phyloP scores from a whole-genome alignment of 176 grass and related monocot species.

The Saccharum spontaneum region DNA sequence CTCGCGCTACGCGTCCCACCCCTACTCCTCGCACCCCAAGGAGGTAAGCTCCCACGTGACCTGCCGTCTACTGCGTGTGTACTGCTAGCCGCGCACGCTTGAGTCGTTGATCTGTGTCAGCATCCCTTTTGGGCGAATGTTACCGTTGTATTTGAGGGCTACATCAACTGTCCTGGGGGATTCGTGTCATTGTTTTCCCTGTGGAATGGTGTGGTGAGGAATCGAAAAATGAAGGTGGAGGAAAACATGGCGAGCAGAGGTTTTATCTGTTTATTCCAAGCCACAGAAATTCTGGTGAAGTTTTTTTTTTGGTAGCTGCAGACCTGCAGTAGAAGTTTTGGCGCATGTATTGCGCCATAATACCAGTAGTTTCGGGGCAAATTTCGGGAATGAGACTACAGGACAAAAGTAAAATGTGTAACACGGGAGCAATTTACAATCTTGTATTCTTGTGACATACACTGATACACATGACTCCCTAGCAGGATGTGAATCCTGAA shows the following conservation, averaged over 20 bases:
- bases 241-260: background rate
- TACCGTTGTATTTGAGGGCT: constrained; percentile 4
- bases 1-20: constrained; percentile 95
- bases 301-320: background rate
- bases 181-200: background rate
- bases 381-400: background rate
- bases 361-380: background rate
- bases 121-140: background rate
- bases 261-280: background rate
- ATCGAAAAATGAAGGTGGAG: background rate
- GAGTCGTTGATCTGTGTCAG: constrained; percentile 12
- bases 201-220: background rate
- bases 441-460: too few species aligned
- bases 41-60: constrained; percentile 47
- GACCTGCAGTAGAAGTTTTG: background rate
- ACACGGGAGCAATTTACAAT: background rate
- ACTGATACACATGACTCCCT: background rate
- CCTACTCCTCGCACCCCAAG: constrained; percentile 87
- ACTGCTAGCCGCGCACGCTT: background rate
- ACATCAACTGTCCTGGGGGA: background rate
- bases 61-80: background rate
- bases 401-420: background rate
- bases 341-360: background rate
- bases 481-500: background rate
- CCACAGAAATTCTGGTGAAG: background rate